Evolutionary conservation across 176 grass and related monocot genomes (phyloP), one percentile per base, ranked within the genome.

Genomic region (Rhynchospora breviuscula): DNA sequence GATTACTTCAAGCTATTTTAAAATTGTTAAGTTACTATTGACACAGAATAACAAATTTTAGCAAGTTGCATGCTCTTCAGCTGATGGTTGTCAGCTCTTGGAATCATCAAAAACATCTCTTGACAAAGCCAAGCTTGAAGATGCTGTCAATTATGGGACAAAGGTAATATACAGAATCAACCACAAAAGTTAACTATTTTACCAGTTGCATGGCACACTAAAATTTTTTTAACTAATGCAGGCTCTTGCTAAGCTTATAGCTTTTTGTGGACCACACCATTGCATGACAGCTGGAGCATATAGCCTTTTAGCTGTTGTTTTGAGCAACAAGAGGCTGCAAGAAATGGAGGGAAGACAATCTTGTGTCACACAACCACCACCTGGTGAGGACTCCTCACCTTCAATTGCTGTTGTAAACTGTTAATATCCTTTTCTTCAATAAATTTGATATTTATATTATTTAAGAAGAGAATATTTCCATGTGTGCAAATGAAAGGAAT

Each of bases 71-170:
- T 99, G 96, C 70, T 99, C 96, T 78, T 99, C 96, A 48, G 96
- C 96, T 79, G 93, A 99, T 88, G 96, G 93, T 86, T 90, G 96
- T 46, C 96, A 99, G 88, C 88, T 99, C 15, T 84, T 99, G 47
- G 96, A 99, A 84, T 99, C 93, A 64, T 99, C 96, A 85, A 99
- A 99, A 99, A 99, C 93, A 66, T 93, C 96, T 65, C 96, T 99
- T 87, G 96, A 99, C 86, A 99, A 99, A 74, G 96, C 93, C 33
- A 99, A 99, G 88, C 93, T 99, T 86, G 96, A 99, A 92, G 96
- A 99, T 85, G 96, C 96, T 87, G 93, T 99, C 59, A 99, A 95
- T 89, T 99, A 95, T 90, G 96, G 96, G 35, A 95, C 93, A 66
- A 99, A 99, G 88, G 96, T 99, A 29, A 59, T 64, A 85, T 79